These are phyloP conservation scores for Hyaloscypha hepaticicola DNA, from an alignment of 495 filamentous ascomycete genomes.

Conservation along the genomic window DNA sequence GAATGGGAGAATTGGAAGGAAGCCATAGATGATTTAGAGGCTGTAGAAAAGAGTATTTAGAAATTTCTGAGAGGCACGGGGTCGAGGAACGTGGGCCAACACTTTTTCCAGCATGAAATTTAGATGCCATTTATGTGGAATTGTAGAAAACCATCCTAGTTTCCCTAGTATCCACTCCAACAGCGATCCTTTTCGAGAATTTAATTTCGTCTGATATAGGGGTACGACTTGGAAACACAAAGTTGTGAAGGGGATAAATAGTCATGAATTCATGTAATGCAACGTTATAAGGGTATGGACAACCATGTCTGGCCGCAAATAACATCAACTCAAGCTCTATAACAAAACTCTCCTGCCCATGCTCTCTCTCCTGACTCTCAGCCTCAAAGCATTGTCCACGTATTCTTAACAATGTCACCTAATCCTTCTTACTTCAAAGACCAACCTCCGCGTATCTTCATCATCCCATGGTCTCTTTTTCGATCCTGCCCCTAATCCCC, in stretches of 20 bases:
- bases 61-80: background rate
- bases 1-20: conserved; percentile 48
- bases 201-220: background rate
- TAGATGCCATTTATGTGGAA: no score
- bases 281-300: background rate
- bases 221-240: background rate
- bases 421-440: conserved; percentile 30
- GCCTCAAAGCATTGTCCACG: no score
- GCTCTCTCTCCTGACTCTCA: no score
- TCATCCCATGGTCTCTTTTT: conserved; percentile 32
- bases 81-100: background rate
- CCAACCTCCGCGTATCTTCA: conserved; percentile 26
- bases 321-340: background rate
- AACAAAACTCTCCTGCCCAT: background rate
- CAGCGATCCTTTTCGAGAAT: background rate
- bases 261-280: background rate
- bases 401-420: no score
- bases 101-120: background rate
- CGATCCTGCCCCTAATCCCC: conserved; percentile 27
- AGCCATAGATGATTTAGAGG: conserved; percentile 37
- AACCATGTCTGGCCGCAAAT: background rate
- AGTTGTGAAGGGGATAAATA: background rate
- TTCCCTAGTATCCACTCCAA: background rate
- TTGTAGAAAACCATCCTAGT: no score
- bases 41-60: conserved; percentile 38